Evolutionary conservation across 345 rosid genomes (phyloP), one percentile per base, ranked within the genome.

Genomic region (Lepidium aucheri): DNA sequence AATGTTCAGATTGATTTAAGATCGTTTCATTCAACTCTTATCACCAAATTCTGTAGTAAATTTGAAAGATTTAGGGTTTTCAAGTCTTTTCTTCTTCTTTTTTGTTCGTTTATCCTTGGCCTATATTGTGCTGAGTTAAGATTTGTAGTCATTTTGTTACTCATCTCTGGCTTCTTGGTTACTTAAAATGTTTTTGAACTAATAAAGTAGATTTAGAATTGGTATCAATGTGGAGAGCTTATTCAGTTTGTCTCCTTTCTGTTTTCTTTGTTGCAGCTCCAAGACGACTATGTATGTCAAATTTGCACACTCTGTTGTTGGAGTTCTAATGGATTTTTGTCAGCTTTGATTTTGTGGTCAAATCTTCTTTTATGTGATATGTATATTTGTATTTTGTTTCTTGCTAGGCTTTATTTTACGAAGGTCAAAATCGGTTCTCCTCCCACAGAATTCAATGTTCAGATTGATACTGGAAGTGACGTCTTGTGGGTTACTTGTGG

Each of bases 381-480:
- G 55, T 66, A 13, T 53, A 13, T 53, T 22, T 60, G 1, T 65
- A 13, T 74, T 35, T 13, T 65, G 40, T 71, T 57, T 74, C 47
- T 81, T 67, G 54, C 32, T 76, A 94, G 99, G 85, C 85, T 94
- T 59, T 94, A 94, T 74, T 90, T 88, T 73, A 94, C 99, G 10
- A 88, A 85, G 83, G 96, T 94, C 78, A 90, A 86, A 73, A 49
- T 94, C 50, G 97, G 99, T 10, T 85, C 95, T 69, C 99, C 99
- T 70, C 95, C 99, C 38, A 85, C 83, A 80, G 99, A 85, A 56
- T 94, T 88, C 83, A 90, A 82, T 73, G 96, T 90, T 81, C 97
- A 94, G 84, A 94, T 94, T 74, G 99, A 94, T 76, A 94, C 97
- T 7, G 97, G 98, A 75, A 93, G 98, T 30, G 96, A 93, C 43